Conservation (phyloP, 1,284 basidiomycete genomes). For the Phellinidium pouzarii region DNA sequence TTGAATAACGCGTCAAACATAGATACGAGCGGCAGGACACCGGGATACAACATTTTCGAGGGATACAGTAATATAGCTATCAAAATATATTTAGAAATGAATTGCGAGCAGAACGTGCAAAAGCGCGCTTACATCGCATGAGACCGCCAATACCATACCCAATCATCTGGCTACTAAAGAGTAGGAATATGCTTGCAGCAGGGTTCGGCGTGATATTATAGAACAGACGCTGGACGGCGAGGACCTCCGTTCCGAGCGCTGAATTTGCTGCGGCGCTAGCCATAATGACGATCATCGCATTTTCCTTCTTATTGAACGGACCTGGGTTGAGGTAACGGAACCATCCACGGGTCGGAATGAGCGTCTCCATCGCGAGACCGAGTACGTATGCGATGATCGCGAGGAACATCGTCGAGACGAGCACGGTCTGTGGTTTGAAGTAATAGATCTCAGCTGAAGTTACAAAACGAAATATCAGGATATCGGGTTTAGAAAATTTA, state of each 20-base stretch:
- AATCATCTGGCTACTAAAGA: constrained; percentile 44
- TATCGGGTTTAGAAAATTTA: no score
- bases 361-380: constrained; percentile 24
- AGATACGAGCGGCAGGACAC: constrained; percentile 28
- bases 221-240: constrained; percentile 37
- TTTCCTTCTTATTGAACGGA: constrained; percentile 34
- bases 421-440: constrained; percentile 25
- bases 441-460: constrained; percentile 23
- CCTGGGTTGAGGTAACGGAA: constrained; percentile 31
- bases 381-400: constrained; percentile 26
- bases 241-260: constrained; percentile 23
- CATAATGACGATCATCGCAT: constrained; percentile 27
- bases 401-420: constrained; percentile 24
- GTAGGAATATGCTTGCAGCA: constrained; percentile 32
- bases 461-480: not conserved
- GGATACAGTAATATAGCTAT: constrained; percentile 27
- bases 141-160: constrained; percentile 42
- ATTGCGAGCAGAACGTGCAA: not conserved
- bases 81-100: not conserved
- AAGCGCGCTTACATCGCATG: constrained; percentile 23
- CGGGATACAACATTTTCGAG: constrained; percentile 27
- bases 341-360: constrained; percentile 25
- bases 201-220: constrained; percentile 32
- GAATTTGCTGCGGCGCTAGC: constrained; percentile 22
- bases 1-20: constrained; percentile 29